phyloP scores from a whole-genome alignment of 139 green algal species.

The Volvox africanus region DNA sequence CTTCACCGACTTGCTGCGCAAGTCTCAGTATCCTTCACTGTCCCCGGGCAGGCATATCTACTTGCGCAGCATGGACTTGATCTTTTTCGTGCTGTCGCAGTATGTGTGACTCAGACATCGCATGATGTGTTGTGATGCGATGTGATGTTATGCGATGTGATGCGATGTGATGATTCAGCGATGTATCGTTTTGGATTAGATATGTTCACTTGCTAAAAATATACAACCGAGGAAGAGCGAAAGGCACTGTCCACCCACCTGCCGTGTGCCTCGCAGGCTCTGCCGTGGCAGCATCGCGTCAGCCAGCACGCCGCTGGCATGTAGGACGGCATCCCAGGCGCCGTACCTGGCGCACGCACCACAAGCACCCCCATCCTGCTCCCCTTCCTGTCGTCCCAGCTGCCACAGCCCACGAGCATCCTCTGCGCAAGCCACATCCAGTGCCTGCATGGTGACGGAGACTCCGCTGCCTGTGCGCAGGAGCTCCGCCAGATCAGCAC shows the following conservation, averaged over 20 bases:
- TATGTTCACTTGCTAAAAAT: too few species aligned
- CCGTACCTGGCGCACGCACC: neutral
- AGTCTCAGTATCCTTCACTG: too few species aligned
- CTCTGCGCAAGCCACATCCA: slow-evolving; percentile 33
- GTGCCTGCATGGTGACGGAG: slow-evolving; percentile 4
- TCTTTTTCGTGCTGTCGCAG: too few species aligned
- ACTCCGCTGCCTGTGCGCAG: slow-evolving; percentile 2
- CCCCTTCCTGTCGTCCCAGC: neutral
- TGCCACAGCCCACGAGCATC: slow-evolving; percentile 13
- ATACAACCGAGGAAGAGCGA: too few species aligned
- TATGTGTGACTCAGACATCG: too few species aligned
- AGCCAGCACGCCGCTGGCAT: slow-evolving; percentile 66
- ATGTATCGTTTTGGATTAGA: too few species aligned
- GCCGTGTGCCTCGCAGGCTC: slow-evolving; percentile 9
- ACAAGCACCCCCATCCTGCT: neutral
- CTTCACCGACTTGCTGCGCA: too few species aligned
- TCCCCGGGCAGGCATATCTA: too few species aligned
- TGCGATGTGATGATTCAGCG: too few species aligned
- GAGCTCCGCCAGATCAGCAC: neutral
- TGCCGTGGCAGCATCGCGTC: slow-evolving; percentile 61
- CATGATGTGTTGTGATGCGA: too few species aligned
- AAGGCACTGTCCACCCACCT: neutral
- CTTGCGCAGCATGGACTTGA: too few species aligned
- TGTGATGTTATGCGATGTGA: too few species aligned
- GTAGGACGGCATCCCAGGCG: slow-evolving; percentile 57